Evolutionary conservation across 140 eudicot genomes (phyloP).

Genomic region (Anethum foeniculum): DNA sequence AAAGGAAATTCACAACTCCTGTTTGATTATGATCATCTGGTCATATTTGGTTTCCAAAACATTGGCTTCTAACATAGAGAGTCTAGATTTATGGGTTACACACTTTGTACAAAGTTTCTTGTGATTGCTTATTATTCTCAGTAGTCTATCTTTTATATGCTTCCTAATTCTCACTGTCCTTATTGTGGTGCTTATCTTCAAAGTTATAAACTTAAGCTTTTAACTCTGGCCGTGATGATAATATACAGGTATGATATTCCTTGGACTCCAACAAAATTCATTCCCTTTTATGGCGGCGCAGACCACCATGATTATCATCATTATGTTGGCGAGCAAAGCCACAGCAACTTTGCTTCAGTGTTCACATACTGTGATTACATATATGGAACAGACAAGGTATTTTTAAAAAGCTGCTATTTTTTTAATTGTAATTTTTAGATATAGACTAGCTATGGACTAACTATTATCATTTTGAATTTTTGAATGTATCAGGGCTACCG

Average conservation of each 20-base stretch:
- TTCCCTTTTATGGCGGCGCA: slow-evolving; percentile 76
- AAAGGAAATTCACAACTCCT: neutral
- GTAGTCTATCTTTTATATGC: neutral
- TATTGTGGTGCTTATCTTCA: neutral
- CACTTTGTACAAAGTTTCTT: neutral
- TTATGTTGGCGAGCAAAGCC: slow-evolving; percentile 83
- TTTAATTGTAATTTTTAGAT: neutral
- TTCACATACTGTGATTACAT: slow-evolving; percentile 81
- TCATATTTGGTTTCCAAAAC: neutral
- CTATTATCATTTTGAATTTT: slow-evolving; percentile 4
- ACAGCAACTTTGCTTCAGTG: slow-evolving; percentile 78
- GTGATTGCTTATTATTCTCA: neutral
- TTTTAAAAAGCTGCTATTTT: neutral
- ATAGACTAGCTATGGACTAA: neutral
- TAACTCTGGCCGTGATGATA: neutral
- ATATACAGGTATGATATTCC: slow-evolving; percentile 66
- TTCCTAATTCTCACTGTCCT: neutral
- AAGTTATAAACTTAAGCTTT: neutral
- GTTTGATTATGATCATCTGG: neutral
- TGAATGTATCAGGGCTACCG: slow-evolving; percentile 55
- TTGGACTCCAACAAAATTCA: slow-evolving; percentile 61
- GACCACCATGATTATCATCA: slow-evolving; percentile 90
- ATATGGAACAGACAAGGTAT: slow-evolving; percentile 80
- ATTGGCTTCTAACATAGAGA: neutral
- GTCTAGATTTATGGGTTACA: neutral